A percentile compares a stretch with the other conserved stretches of the same genome.
These are phyloP conservation scores for Boletus subparvulus DNA, from an alignment of 768 basidiomycete genomes.

Conservation along the genomic window DNA sequence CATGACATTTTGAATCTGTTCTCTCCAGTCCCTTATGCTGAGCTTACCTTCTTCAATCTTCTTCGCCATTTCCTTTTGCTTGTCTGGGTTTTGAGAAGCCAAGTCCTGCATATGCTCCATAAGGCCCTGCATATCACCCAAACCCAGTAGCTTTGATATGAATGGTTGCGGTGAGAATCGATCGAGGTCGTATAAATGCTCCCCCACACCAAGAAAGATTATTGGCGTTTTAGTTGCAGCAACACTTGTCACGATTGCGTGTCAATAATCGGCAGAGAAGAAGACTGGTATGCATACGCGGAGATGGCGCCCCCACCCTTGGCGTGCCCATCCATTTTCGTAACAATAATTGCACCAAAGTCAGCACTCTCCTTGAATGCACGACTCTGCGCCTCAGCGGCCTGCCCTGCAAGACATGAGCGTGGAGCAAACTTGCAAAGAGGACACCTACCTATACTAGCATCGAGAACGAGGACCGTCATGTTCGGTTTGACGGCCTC, in stretches of 20 bases:
- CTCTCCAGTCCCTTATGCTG: constrained; percentile 95
- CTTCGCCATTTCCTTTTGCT: constrained; percentile 97
- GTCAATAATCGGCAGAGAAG: constrained; percentile 5
- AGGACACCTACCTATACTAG: constrained; percentile 74
- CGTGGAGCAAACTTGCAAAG: background rate
- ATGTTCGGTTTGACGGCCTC: constrained; percentile 93
- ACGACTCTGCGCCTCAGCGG: constrained; percentile 92
- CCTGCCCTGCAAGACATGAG: constrained; percentile 64
- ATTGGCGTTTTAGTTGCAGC: constrained; percentile 99
- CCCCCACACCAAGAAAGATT: constrained; percentile 97
- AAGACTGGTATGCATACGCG: constrained; percentile 60
- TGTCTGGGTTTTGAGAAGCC: constrained; percentile 89
- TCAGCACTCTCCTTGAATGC: constrained; percentile 98
- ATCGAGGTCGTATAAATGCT: constrained; percentile 97
- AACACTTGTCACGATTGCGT: constrained; percentile 56
- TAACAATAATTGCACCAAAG: constrained; percentile 98
- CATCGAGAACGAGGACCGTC: constrained; percentile 94
- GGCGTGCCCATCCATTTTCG: constrained; percentile 99
- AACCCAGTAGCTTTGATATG: constrained; percentile 91
- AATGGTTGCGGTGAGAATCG: constrained; percentile 95
- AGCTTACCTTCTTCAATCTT: constrained; percentile 97
- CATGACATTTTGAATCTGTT: constrained; percentile 97
- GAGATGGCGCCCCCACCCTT: constrained; percentile 99
- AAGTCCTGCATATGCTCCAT: constrained; percentile 99
- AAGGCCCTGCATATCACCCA: constrained; percentile 95